A percentile compares a stretch with the other conserved stretches of the same genome.
Conservation (phyloP, 768 basidiomycete genomes). For the Dacryopinax spathularia region DNA sequence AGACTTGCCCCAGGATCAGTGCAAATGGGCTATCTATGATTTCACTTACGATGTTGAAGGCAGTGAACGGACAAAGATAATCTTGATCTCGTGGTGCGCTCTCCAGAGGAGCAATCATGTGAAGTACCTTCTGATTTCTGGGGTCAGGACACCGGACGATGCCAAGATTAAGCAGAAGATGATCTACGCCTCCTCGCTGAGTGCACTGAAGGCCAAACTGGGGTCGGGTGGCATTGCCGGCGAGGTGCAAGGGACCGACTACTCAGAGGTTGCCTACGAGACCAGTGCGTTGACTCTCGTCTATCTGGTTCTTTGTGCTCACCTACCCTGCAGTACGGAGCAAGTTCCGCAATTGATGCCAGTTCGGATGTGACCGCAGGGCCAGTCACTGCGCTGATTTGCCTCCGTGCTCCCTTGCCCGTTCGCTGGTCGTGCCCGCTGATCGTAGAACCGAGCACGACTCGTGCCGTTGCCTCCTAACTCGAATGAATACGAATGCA, state of each 20-base stretch:
- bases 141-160: conserved; percentile 67
- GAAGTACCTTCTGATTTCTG: neutral
- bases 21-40: conserved; percentile 88
- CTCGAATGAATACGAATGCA: too few relatives aligned
- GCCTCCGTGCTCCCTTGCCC: too few relatives aligned
- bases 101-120: neutral
- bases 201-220: conserved; percentile 56
- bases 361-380: too few relatives aligned
- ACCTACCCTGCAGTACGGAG: too few relatives aligned
- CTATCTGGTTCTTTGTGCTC: too few relatives aligned
- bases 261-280: conserved; percentile 54
- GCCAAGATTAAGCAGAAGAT: conserved; percentile 87
- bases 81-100: conserved; percentile 73
- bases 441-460: too few relatives aligned
- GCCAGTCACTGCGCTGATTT: too few relatives aligned
- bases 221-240: conserved; percentile 45
- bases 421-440: too few relatives aligned
- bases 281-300: too few relatives aligned
- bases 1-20: conserved; percentile 58
- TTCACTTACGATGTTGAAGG: conserved; percentile 65
- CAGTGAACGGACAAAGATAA: conserved; percentile 69
- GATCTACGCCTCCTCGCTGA: conserved; percentile 79
- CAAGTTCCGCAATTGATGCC: too few relatives aligned
- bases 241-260: conserved; percentile 80
- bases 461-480: too few relatives aligned